Evolutionary conservation across 2,329 filamentous ascomycete species (phyloP).

Genomic region (Phialocephala sp.): DNA sequence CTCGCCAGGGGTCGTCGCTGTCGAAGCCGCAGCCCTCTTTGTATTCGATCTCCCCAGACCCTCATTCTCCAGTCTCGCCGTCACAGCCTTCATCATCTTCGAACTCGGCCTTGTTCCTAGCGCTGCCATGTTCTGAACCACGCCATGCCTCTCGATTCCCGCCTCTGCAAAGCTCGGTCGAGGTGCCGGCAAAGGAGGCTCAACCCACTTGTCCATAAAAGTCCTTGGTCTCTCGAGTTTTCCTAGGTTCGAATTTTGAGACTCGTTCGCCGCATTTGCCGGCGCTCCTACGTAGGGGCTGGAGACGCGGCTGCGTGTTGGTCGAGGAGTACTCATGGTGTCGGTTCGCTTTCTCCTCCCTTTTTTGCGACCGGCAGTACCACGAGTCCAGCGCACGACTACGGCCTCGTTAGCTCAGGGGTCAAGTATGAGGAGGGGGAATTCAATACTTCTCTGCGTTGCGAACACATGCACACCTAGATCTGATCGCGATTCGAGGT

Average conservation of each 20-base stretch:
- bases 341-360: conserved; percentile 36
- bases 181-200: conserved; percentile 59
- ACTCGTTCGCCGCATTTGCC: conserved; percentile 13
- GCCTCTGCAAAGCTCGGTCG: conserved; percentile 76
- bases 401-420: conserved; percentile 33
- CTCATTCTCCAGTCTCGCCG: conserved; percentile 34
- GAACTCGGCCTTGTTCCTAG: conserved; percentile 73
- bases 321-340: conserved; percentile 32
- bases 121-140: conserved; percentile 83
- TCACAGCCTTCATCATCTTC: conserved; percentile 57
- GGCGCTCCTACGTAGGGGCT: conserved; percentile 33
- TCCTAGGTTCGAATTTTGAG: conserved; percentile 27
- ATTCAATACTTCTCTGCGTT: conserved; percentile 34
- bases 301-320: conserved; percentile 39
- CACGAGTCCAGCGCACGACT: conserved; percentile 32
- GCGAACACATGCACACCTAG: conserved; percentile 29
- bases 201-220: conserved; percentile 54
- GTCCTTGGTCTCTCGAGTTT: conserved; percentile 33
- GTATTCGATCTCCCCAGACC: conserved; percentile 25
- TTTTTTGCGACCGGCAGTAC: conserved; percentile 33
- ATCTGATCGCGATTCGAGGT: conserved; percentile 28
- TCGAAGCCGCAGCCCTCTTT: conserved; percentile 33
- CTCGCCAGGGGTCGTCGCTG: conserved; percentile 36
- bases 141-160: conserved; percentile 74
- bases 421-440: conserved; percentile 11